phyloP scores from a whole-genome alignment of 2,329 filamentous ascomycete genomes.

The Cryphonectria parasitica region DNA sequence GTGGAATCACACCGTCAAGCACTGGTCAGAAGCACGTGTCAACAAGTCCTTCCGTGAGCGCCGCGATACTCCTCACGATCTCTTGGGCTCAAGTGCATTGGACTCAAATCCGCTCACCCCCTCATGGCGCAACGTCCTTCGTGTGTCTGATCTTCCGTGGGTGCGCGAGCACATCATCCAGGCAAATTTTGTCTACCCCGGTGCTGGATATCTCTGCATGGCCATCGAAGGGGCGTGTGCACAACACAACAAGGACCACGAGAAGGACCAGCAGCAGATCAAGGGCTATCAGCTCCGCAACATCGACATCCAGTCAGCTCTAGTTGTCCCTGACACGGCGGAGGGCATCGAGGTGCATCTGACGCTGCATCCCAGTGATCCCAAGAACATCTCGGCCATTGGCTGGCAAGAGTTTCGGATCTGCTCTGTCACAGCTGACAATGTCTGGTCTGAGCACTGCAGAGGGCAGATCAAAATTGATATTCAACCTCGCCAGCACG shows the following conservation, averaged over 20 bases:
- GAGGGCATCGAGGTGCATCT: conserved; percentile 14
- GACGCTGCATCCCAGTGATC: not conserved
- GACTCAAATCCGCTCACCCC: conserved; percentile 38
- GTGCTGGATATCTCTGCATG: conserved; percentile 19
- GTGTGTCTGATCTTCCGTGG: conserved; percentile 21
- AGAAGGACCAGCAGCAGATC: not conserved
- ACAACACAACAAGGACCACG: not conserved
- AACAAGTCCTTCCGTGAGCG: conserved; percentile 41
- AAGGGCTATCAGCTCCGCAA: conserved; percentile 11
- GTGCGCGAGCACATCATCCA: conserved; percentile 15
- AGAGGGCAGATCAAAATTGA: conserved; percentile 7
- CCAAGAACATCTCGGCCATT: not conserved
- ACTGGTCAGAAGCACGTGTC: conserved; percentile 44
- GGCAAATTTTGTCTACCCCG: conserved; percentile 11
- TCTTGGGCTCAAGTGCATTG: conserved; percentile 41
- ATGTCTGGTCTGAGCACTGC: conserved; percentile 7
- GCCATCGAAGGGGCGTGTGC: conserved; percentile 16
- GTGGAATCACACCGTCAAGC: conserved; percentile 49
- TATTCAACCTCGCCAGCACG: not conserved
- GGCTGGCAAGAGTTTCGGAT: conserved; percentile 14
- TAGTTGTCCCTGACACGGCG: conserved; percentile 5
- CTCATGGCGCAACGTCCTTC: conserved; percentile 41
- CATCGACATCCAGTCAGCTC: not conserved
- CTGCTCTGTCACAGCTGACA: not conserved
- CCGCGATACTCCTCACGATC: conserved; percentile 41